A percentile compares a stretch with the other conserved stretches of the same genome.
phyloP scores from a whole-genome alignment of 2,329 filamentous ascomycete genomes.

The Blastomyces parvus region DNA sequence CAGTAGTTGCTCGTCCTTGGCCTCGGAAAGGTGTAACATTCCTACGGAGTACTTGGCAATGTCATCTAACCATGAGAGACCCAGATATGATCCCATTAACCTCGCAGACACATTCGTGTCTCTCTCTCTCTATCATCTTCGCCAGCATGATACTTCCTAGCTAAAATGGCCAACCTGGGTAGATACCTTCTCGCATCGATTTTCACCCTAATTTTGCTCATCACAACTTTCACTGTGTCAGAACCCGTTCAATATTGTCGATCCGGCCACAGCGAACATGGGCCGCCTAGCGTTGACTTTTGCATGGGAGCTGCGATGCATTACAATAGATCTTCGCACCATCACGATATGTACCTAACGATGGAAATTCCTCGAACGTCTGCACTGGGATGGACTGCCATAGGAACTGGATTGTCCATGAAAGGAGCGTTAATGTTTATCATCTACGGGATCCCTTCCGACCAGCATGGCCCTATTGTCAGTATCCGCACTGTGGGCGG shows the following conservation, averaged over 20 bases:
- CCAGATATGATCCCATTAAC: neutral
- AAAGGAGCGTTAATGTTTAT: slow-evolving; percentile 3
- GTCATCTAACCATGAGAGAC: neutral
- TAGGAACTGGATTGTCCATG: neutral
- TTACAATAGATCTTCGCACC: neutral
- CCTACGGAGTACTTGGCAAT: neutral
- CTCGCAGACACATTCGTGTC: neutral
- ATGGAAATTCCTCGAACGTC: slow-evolving; percentile 2
- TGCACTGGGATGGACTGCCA: slow-evolving; percentile 4
- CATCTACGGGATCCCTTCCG: neutral
- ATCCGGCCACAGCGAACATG: neutral
- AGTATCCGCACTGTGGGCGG: slow-evolving; percentile 3
- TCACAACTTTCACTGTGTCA: neutral
- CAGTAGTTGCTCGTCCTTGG: neutral
- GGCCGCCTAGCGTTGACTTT: slow-evolving; percentile 1
- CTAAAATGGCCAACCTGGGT: neutral
- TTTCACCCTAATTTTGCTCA: neutral
- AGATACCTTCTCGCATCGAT: neutral
- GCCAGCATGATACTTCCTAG: neutral
- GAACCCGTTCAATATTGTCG: slow-evolving; percentile 5
- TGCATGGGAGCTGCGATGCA: slow-evolving; percentile 4
- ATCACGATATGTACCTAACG: slow-evolving; percentile 5
- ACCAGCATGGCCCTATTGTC: neutral
- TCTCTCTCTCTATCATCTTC: neutral
- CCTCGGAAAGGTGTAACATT: neutral